These are phyloP conservation scores for Secale cereale DNA, from an alignment of 176 grass and related monocot genomes.

Conservation along the genomic window DNA sequence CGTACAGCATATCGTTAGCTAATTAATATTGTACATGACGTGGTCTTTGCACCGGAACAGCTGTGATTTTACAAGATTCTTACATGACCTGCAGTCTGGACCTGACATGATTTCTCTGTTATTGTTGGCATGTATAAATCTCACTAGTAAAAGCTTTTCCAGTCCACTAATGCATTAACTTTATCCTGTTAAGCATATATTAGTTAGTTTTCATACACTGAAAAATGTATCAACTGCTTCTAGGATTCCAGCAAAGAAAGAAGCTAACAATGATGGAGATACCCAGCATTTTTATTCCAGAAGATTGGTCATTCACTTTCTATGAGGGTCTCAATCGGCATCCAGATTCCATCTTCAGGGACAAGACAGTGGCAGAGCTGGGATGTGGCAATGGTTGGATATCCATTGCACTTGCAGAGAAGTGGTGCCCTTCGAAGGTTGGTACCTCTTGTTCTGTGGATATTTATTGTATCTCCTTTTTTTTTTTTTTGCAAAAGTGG, in stretches of 20 bases:
- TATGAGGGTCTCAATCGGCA: slow-evolving; percentile 95
- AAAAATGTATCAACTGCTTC: slow-evolving; percentile 24
- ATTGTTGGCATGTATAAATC: not conserved
- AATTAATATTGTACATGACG: not conserved
- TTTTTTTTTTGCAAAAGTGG: not conserved
- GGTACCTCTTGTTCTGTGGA: not conserved
- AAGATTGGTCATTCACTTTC: slow-evolving; percentile 99
- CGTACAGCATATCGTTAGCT: not conserved
- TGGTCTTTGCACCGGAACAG: not conserved
- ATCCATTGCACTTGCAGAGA: slow-evolving; percentile 93
- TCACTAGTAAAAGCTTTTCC: not conserved
- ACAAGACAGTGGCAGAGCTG: slow-evolving; percentile 77
- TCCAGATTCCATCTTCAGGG: slow-evolving; percentile 85
- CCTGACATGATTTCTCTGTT: not conserved
- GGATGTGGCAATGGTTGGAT: slow-evolving; percentile 99
- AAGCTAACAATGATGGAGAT: slow-evolving; percentile 99
- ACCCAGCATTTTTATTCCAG: slow-evolving; percentile 97
- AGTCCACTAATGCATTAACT: slow-evolving; percentile 10
- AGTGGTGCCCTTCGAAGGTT: slow-evolving; percentile 91
- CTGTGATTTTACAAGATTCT: not conserved
- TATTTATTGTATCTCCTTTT: not conserved
- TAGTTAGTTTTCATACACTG: not conserved
- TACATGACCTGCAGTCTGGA: not conserved
- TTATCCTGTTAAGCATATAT: not conserved
- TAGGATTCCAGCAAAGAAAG: slow-evolving; percentile 79